Evolutionary conservation across 805 yeast species (phyloP), one percentile per base, ranked within the genome.

Genomic region (Yarrowia sp.): DNA sequence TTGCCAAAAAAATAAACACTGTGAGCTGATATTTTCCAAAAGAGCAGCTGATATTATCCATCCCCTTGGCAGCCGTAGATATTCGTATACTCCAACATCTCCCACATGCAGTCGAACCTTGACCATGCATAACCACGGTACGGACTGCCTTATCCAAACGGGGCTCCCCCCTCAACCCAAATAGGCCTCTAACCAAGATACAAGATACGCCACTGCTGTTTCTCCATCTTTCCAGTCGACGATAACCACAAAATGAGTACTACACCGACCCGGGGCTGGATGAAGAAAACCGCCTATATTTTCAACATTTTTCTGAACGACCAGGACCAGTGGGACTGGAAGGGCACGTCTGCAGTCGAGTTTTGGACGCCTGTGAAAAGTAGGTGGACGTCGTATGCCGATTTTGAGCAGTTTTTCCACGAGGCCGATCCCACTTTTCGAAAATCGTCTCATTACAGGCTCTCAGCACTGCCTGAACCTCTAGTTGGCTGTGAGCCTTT

Each of bases 261-360:
- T 4, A 8, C 32, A 13, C 17, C 4, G 3, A 38, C 18, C 58
- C 32, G 2, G 5, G 58, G 58, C 32, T 51, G 58, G 58, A 51
- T 51, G 58, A 36, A 36, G 10, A 51, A 51, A 17, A 51, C 58
- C 8, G 58, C 58, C 35, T 51, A 51, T 11, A n/a, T 51, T 4
- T 51, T 38, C 43, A 51, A 51, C 35, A 9, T 22, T 10, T 51
- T 36, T 9, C 33, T 22, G 17, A 22, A 18, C n/a, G 58, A 36
- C 32, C 32, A 50, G 4, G 42, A n/a, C 33, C 42, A 51, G 32
- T 51, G 58, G 58, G 58, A 51, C 35, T 51, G 58, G 58, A 36
- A 38, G 18, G 58, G 58, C 0, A 39, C 28, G 3, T 51, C 58
- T n/a, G 28, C 43, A 1, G 58, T 51, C 8, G 35, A 36, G 14